Conservation (phyloP, 805 yeast genomes). For the Saccharomycopsis lassenensis region DNA sequence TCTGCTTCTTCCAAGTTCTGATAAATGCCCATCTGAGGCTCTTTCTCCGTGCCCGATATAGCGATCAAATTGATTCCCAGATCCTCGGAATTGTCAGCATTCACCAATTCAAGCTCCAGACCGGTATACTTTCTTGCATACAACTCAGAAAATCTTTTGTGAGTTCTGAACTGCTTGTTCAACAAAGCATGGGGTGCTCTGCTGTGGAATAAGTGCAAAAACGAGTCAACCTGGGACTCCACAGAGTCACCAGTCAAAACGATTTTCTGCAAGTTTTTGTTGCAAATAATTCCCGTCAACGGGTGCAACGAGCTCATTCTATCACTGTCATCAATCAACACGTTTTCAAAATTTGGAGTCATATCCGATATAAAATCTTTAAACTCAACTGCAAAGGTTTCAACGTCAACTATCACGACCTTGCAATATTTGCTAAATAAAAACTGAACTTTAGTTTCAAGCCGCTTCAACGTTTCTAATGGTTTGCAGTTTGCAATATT, state of each 20-base stretch:
- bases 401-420: conserved; percentile 22
- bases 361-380: conserved; percentile 19
- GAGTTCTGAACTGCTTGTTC: too few relatives aligned
- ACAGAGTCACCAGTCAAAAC: conserved; percentile 20
- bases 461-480: conserved; percentile 21
- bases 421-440: conserved; percentile 21
- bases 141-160: too few relatives aligned
- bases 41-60: too few relatives aligned
- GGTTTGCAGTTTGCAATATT: conserved; percentile 22
- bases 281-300: conserved; percentile 18
- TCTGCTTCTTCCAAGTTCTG: too few relatives aligned
- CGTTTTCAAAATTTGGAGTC: conserved; percentile 23
- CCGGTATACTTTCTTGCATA: too few relatives aligned
- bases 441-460: conserved; percentile 20
- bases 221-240: too few relatives aligned
- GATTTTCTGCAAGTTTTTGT: conserved; percentile 1
- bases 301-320: conserved; percentile 25
- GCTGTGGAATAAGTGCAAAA: too few relatives aligned
- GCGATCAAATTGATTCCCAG: too few relatives aligned
- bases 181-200: too few relatives aligned
- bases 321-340: conserved; percentile 26
- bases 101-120: too few relatives aligned
- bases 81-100: too few relatives aligned
- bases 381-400: conserved; percentile 18
- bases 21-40: too few relatives aligned